phyloP scores from a whole-genome alignment of 129 eudicot species.

The Flaveria bidentis region DNA sequence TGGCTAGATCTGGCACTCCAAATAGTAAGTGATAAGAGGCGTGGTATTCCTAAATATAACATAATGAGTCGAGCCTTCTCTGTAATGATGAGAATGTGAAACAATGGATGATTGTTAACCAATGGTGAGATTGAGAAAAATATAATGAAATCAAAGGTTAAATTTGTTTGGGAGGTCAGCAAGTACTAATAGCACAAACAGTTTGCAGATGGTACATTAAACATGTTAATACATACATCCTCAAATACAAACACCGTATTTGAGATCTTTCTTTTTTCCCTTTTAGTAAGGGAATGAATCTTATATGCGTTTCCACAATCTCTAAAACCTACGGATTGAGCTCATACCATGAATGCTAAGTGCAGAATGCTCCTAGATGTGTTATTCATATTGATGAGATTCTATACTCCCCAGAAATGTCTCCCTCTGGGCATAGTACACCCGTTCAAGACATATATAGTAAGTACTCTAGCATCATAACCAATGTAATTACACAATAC shows the following conservation, averaged over 20 bases:
- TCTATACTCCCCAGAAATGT: neutral
- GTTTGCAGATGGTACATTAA: neutral
- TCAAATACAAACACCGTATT: neutral
- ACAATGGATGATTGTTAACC: neutral
- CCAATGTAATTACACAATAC: neutral
- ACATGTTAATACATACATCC: neutral
- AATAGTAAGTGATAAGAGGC: neutral
- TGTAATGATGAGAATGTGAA: neutral
- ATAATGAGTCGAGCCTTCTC: neutral
- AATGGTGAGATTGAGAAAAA: neutral
- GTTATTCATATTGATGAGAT: no score
- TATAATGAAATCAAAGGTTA: neutral
- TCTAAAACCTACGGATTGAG: neutral
- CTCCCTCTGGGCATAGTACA: neutral
- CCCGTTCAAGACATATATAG: neutral
- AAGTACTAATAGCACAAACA: constrained; percentile 1
- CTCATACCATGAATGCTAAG: neutral
- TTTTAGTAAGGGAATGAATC: neutral
- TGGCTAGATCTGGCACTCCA: constrained; percentile 4
- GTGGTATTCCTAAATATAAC: neutral
- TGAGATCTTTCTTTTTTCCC: neutral
- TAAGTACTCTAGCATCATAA: neutral
- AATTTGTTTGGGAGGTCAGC: neutral
- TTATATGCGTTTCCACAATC: neutral
- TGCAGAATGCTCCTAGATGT: no score